These are phyloP conservation scores for Penicillium sp. DNA, from an alignment of 2,329 filamentous ascomycete species.

Conservation along the genomic window DNA sequence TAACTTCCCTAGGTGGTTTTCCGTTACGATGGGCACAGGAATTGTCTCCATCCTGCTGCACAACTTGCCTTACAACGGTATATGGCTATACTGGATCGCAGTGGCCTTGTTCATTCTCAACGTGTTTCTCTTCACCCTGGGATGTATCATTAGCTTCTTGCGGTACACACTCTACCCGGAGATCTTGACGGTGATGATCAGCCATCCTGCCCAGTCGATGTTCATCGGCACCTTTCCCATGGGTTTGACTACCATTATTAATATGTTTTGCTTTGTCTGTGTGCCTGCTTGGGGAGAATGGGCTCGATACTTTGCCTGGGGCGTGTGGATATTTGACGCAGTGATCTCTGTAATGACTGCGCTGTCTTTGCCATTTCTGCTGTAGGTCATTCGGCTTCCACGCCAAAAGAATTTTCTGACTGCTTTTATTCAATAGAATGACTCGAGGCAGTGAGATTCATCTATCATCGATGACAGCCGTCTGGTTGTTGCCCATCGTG, in stretches of 20 bases:
- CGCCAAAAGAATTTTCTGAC: no score
- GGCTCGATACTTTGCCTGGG: constrained; percentile 53
- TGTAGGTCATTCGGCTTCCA: no score
- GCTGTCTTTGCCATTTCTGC: constrained; percentile 52
- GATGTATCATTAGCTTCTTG: constrained; percentile 48
- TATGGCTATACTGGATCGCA: constrained; percentile 39
- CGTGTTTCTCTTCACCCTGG: constrained; percentile 30
- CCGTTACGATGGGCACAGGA: constrained; percentile 40
- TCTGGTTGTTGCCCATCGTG: constrained; percentile 62
- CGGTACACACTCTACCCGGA: constrained; percentile 61
- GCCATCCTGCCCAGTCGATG: constrained; percentile 60
- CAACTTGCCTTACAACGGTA: constrained; percentile 36
- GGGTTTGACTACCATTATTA: constrained; percentile 62
- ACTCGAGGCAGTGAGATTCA: constrained; percentile 18
- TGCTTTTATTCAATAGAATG: constrained; percentile 21
- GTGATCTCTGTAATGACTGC: constrained; percentile 50
- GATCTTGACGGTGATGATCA: constrained; percentile 61
- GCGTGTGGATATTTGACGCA: constrained; percentile 54
- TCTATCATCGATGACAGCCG: constrained; percentile 59
- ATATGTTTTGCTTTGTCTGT: constrained; percentile 58
- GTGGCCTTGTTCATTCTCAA: constrained; percentile 35
- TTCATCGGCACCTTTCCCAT: constrained; percentile 66
- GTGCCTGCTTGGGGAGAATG: constrained; percentile 56
- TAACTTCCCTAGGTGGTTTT: constrained; percentile 34
- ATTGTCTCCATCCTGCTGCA: constrained; percentile 39